These are phyloP conservation scores for Gonium pectorale DNA, from an alignment of 139 green algal genomes.

Conservation along the genomic window DNA sequence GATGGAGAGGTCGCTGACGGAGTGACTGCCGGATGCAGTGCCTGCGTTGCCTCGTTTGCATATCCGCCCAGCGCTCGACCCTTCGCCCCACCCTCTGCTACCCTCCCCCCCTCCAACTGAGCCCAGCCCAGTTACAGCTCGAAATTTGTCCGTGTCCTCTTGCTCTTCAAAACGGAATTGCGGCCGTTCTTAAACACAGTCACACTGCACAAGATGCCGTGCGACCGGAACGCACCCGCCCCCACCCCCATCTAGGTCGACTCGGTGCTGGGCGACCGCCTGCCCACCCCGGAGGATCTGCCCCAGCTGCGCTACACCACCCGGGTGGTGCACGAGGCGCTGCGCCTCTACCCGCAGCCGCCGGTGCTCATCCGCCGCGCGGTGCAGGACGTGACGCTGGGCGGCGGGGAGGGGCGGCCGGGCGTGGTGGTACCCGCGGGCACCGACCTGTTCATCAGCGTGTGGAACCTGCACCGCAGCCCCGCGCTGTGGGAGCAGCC, in stretches of 20 bases:
- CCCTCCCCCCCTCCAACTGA: too few species aligned
- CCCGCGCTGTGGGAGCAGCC: slow-evolving; percentile 77
- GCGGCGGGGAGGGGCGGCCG: slow-evolving; percentile 47
- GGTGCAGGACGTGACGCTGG: slow-evolving; percentile 31
- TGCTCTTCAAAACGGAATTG: too few species aligned
- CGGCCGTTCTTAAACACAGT: too few species aligned
- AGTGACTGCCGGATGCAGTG: too few species aligned
- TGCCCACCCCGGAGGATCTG: slow-evolving; percentile 78
- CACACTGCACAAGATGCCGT: too few species aligned
- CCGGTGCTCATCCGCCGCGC: slow-evolving; percentile 92
- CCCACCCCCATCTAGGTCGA: slow-evolving; percentile 47
- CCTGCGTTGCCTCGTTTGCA: too few species aligned
- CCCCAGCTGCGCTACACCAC: slow-evolving; percentile 68
- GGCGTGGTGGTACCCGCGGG: slow-evolving; percentile 64
- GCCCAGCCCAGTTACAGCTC: too few species aligned
- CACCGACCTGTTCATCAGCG: slow-evolving; percentile 89
- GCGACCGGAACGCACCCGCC: too few species aligned
- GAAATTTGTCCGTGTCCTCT: too few species aligned
- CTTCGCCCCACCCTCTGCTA: too few species aligned
- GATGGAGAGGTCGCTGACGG: too few species aligned
- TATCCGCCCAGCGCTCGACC: too few species aligned
- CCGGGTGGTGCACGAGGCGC: slow-evolving; percentile 87
- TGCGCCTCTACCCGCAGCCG: slow-evolving; percentile 96
- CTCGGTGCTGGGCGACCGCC: slow-evolving; percentile 76
- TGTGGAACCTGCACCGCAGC: slow-evolving; percentile 88